These are phyloP conservation scores for Debaryomycetaceae sp. DNA, from an alignment of 1,139 yeast species.

Conservation along the genomic window DNA sequence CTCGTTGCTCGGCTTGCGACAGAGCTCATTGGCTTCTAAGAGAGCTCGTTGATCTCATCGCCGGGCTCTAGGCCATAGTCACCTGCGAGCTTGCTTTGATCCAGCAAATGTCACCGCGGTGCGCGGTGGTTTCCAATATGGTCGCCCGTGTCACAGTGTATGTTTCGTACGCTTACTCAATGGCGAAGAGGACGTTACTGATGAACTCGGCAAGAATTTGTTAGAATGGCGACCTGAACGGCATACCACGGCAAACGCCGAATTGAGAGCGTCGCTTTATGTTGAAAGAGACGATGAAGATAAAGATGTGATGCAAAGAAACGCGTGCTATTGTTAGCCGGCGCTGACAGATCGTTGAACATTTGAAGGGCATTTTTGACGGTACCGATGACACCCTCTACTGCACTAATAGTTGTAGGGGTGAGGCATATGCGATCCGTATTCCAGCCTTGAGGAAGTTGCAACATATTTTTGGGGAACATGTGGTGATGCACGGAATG, in stretches of 20 bases:
- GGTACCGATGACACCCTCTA: constrained; percentile 75
- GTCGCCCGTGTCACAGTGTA: constrained; percentile 73
- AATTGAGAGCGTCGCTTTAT: constrained; percentile 27
- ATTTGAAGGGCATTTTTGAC: constrained; percentile 62
- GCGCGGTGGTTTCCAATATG: constrained; percentile 73
- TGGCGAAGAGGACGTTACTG: constrained; percentile 74
- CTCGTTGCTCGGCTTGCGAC: constrained; percentile 31
- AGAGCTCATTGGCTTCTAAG: constrained; percentile 5
- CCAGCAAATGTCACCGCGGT: constrained; percentile 91
- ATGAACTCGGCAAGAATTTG: constrained; percentile 67
- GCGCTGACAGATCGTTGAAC: constrained; percentile 4
- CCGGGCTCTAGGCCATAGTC: constrained; percentile 38
- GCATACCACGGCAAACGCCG: constrained; percentile 61
- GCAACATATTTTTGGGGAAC: constrained; percentile 46
- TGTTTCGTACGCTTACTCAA: constrained; percentile 61
- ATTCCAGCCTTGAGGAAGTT: constrained; percentile 77
- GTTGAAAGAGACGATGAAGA: constrained; percentile 1
- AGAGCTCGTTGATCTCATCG: constrained; percentile 20
- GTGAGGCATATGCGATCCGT: constrained; percentile 74
- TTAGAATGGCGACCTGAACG: constrained; percentile 94
- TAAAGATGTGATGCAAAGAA: background rate
- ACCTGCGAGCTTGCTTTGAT: constrained; percentile 52
- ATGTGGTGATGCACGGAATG: too few species aligned
- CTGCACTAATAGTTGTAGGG: constrained; percentile 57
- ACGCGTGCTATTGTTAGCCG: background rate